A percentile compares a stretch with the other conserved stretches of the same genome.
These are phyloP conservation scores for Peronospora farinosa DNA, from an alignment of 352 stramenopile species.

Conservation along the genomic window DNA sequence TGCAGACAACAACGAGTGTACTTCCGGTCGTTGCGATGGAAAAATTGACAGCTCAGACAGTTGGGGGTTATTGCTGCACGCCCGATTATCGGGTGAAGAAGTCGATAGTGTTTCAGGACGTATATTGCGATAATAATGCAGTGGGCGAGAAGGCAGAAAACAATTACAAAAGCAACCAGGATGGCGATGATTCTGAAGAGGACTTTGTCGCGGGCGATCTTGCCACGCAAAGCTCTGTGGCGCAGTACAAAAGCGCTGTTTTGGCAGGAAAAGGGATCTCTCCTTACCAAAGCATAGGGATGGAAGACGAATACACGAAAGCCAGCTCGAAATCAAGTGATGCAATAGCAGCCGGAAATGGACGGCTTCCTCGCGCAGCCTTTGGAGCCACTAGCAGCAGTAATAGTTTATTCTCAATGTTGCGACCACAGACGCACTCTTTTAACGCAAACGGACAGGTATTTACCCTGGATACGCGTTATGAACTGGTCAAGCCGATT, in stretches of 20 bases:
- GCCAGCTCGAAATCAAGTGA: slow-evolving; percentile 7
- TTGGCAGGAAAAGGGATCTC: slow-evolving; percentile 8
- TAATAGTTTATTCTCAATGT: slow-evolving; percentile 13
- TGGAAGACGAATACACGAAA: slow-evolving; percentile 24
- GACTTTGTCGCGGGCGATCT: slow-evolving; percentile 17
- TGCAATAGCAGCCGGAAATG: slow-evolving; percentile 6
- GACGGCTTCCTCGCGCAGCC: slow-evolving; percentile 16
- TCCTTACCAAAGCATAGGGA: slow-evolving; percentile 11
- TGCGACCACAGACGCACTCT: slow-evolving; percentile 47
- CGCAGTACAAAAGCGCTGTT: slow-evolving; percentile 25
- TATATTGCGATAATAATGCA: slow-evolving; percentile 20
- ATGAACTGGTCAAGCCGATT: slow-evolving; percentile 85
- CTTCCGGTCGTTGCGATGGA: slow-evolving; percentile 5
- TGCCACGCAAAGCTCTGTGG: slow-evolving; percentile 21
- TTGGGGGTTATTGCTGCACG: slow-evolving; percentile 18
- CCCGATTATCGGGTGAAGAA: slow-evolving; percentile 16
- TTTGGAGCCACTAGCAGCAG: slow-evolving; percentile 23
- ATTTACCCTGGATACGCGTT: slow-evolving; percentile 84
- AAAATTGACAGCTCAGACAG: slow-evolving; percentile 5
- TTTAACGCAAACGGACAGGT: slow-evolving; percentile 75
- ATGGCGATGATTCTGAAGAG: slow-evolving; percentile 23
- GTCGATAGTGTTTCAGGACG: slow-evolving; percentile 11
- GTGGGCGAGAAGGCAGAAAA: slow-evolving; percentile 13
- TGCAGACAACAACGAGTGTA: slow-evolving; percentile 9
- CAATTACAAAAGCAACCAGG: slow-evolving; percentile 28